phyloP scores from a whole-genome alignment of 192 early-diverging fungal genomes.

The Glomus cerebriforme region DNA sequence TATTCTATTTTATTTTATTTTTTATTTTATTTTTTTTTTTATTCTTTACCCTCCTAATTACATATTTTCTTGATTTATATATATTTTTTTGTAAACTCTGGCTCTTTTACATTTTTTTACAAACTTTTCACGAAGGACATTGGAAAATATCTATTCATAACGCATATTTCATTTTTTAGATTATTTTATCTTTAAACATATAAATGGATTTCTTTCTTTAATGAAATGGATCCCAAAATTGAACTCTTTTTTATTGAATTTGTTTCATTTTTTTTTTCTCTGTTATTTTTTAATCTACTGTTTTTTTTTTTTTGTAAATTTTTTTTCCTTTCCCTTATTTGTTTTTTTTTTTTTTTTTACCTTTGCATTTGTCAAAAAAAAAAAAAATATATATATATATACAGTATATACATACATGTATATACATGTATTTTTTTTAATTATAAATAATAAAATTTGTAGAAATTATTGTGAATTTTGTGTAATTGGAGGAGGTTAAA shows the following conservation, averaged over 20 bases:
- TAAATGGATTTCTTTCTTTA: neutral
- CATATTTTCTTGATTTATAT: neutral
- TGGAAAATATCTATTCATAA: conserved; percentile 31
- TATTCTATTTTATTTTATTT: neutral
- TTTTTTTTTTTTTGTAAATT: conserved; percentile 7
- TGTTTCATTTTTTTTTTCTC: neutral
- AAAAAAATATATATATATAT: too few relatives aligned
- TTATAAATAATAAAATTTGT: neutral
- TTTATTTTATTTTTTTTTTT: neutral
- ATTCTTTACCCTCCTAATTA: neutral
- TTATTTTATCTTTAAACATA: neutral
- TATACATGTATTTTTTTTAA: neutral
- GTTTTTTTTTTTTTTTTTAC: neutral
- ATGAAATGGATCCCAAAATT: conserved; percentile 23
- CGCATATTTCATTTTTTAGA: conserved; percentile 32
- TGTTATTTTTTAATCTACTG: neutral
- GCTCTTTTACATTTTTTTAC: neutral
- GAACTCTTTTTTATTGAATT: conserved; percentile 33
- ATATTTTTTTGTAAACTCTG: neutral
- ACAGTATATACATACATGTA: neutral
- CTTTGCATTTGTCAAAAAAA: neutral
- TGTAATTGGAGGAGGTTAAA: neutral
- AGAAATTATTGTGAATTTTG: conserved; percentile 6
- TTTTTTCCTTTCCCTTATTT: neutral
- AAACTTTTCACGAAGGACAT: conserved; percentile 30